Percentiles rank a stretch among this genome's conserved stretches.
Evolutionary conservation across 352 stramenopile species (phyloP).

Genomic region (Pythium folliculosum): DNA sequence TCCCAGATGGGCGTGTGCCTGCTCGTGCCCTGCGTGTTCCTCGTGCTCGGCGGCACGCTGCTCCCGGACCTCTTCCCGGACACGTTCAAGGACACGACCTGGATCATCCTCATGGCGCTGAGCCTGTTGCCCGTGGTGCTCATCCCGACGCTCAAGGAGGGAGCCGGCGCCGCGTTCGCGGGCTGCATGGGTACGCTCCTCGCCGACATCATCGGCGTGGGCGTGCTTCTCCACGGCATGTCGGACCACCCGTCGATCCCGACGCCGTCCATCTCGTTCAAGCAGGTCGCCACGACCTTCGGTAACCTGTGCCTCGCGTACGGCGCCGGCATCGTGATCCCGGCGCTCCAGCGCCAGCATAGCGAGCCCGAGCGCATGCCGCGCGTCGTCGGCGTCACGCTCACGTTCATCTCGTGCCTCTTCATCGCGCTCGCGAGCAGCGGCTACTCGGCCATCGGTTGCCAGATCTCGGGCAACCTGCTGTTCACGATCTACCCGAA

Average conservation of each 20-base stretch:
- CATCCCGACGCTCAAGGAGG: conserved; percentile 34
- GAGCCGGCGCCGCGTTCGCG: conserved; percentile 30
- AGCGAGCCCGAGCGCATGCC: conserved; percentile 7
- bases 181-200: conserved; percentile 34
- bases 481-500: conserved; percentile 42
- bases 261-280: conserved; percentile 26
- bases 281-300: conserved; percentile 31
- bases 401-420: conserved; percentile 13
- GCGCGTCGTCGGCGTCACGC: conserved; percentile 10
- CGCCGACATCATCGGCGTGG: conserved; percentile 31
- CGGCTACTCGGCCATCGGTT: conserved; percentile 14
- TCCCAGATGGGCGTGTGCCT: conserved; percentile 61
- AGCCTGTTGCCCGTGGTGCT: conserved; percentile 27
- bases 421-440: conserved; percentile 11
- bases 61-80: conserved; percentile 29
- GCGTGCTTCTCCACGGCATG: conserved; percentile 31
- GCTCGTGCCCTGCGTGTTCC: conserved; percentile 52
- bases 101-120: conserved; percentile 17
- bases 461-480: conserved; percentile 19
- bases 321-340: conserved; percentile 12
- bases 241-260: conserved; percentile 20
- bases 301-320: conserved; percentile 31
- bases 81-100: conserved; percentile 20
- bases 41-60: conserved; percentile 40
- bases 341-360: conserved; percentile 15